A percentile compares a stretch with the other conserved stretches of the same genome.
Conservation (phyloP, 208 protist genomes). For the Leishmania major region DNA sequence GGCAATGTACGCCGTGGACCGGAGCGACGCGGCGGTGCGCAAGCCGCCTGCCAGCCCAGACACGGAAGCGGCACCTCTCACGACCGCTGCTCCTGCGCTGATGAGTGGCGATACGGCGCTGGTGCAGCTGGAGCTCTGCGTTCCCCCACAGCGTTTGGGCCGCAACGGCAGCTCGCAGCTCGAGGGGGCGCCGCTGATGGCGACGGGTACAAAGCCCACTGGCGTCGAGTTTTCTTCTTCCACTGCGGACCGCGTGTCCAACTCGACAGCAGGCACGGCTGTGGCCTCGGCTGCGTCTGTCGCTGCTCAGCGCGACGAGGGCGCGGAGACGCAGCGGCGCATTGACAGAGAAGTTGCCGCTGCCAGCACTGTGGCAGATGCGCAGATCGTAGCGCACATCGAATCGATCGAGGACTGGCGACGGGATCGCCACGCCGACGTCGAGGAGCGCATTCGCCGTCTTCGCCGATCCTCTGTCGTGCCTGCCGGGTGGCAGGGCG, state of each 20-base stretch:
- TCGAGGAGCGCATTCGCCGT: constrained; percentile 31
- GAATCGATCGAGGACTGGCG: constrained; percentile 42
- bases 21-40: neutral
- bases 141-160: neutral
- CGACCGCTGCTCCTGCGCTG: neutral
- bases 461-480: constrained; percentile 31
- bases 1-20: constrained; percentile 21
- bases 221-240: neutral
- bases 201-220: neutral
- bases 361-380: neutral
- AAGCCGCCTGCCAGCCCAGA: neutral
- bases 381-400: constrained; percentile 21
- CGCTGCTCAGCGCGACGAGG: neutral
- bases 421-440: constrained; percentile 26
- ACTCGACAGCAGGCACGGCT: neutral
- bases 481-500: constrained; percentile 12
- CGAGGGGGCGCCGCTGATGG: neutral
- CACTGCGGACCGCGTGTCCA: neutral
- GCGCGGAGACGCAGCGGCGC: neutral
- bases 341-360: too few species aligned
- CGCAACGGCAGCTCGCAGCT: neutral
- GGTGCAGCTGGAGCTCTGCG: constrained; percentile 17
- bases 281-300: neutral
- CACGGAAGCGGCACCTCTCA: neutral
- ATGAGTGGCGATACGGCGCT: neutral